Conservation (phyloP, 129 eudicot species). For the Helianthus tuberosus region DNA sequence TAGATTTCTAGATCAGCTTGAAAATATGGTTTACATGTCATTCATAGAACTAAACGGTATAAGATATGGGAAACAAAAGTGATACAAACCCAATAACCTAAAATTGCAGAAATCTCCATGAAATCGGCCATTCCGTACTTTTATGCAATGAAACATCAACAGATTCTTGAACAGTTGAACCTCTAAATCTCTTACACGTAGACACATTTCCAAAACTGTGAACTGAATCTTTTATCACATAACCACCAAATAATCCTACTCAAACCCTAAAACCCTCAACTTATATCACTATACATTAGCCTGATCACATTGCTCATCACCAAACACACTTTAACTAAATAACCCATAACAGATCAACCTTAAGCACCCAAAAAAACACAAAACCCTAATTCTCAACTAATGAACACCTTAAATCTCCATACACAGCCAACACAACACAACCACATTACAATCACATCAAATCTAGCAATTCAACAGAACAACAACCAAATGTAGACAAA, state of each 20-base stretch:
- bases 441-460: conserved; percentile 4
- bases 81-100: too few species aligned
- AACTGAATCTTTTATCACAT: neutral
- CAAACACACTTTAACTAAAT: neutral
- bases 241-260: conserved; percentile 18
- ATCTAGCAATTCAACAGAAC: neutral
- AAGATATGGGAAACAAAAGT: too few species aligned
- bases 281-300: neutral
- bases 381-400: neutral
- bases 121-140: neutral
- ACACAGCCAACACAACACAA: neutral
- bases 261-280: conserved; percentile 13
- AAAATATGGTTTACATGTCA: too few species aligned
- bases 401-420: neutral
- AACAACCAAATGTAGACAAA: neutral
- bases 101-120: neutral
- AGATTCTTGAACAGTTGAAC: conserved; percentile 6
- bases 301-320: neutral
- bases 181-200: neutral
- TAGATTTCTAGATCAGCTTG: too few species aligned
- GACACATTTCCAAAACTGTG: neutral
- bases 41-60: too few species aligned
- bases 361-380: neutral
- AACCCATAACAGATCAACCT: conserved; percentile 23
- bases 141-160: conserved; percentile 15